These are phyloP conservation scores for Trichoderma atrobrunneum DNA, from an alignment of 2,329 filamentous ascomycete genomes.

Conservation along the genomic window DNA sequence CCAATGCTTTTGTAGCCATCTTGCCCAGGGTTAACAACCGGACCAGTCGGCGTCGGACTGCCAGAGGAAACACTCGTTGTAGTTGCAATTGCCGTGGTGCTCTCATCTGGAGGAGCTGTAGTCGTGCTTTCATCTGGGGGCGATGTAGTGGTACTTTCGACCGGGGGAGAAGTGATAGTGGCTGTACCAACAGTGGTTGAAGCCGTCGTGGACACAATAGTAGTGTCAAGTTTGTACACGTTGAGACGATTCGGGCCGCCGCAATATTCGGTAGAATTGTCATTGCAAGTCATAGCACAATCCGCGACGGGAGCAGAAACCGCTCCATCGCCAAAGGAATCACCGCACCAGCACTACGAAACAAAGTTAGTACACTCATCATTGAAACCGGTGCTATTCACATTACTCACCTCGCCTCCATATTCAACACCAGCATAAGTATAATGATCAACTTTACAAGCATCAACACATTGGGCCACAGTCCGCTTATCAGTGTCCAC, in stretches of 20 bases:
- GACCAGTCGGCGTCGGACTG: slow-evolving; percentile 26
- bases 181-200: slow-evolving; percentile 27
- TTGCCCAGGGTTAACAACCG: background rate
- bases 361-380: slow-evolving; percentile 18
- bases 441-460: slow-evolving; percentile 33
- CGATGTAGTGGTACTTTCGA: background rate
- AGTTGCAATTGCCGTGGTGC: slow-evolving; percentile 30
- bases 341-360: slow-evolving; percentile 38
- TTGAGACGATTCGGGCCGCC: slow-evolving; percentile 38
- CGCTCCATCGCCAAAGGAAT: slow-evolving; percentile 29
- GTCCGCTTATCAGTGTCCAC: slow-evolving; percentile 28
- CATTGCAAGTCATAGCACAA: slow-evolving; percentile 37
- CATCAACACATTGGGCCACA: slow-evolving; percentile 34
- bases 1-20: slow-evolving; percentile 34
- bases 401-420: slow-evolving; percentile 31
- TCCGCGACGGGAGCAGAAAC: slow-evolving; percentile 31
- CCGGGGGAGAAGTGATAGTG: slow-evolving; percentile 20
- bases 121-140: background rate
- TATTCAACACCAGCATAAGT: slow-evolving; percentile 38
- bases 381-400: fast-evolving
- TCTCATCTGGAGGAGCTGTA: background rate
- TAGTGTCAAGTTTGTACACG: slow-evolving; percentile 31
- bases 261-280: slow-evolving; percentile 39
- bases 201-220: background rate
- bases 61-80: slow-evolving; percentile 27